A percentile compares a stretch with the other conserved stretches of the same genome.
These are phyloP conservation scores for Viola pubescens DNA, from an alignment of 441 rosid species.

Conservation along the genomic window DNA sequence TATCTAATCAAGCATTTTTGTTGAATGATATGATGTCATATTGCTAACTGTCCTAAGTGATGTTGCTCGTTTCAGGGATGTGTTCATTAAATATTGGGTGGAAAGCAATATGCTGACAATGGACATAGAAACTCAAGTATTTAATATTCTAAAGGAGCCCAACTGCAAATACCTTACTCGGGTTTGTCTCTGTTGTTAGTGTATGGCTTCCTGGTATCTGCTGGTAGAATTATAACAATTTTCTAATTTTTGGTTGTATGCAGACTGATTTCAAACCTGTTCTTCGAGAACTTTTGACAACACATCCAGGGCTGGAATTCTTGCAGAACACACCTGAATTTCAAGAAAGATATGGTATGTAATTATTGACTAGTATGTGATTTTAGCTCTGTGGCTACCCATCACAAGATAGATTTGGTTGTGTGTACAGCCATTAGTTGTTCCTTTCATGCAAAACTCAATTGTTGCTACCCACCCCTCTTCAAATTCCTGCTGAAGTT, in stretches of 20 bases:
- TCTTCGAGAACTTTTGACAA: slow-evolving; percentile 77
- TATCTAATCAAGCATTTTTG: not conserved
- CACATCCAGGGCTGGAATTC: slow-evolving; percentile 96
- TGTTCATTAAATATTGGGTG: slow-evolving; percentile 80
- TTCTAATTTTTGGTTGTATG: not conserved
- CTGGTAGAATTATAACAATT: slow-evolving; percentile 3
- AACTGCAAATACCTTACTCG: slow-evolving; percentile 59
- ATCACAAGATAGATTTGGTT: not conserved
- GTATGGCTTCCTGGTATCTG: slow-evolving; percentile 13
- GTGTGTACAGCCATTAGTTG: no score
- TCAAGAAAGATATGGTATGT: slow-evolving; percentile 97
- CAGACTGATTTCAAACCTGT: slow-evolving; percentile 87
- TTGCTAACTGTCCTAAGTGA: not conserved
- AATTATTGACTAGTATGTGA: slow-evolving; percentile 1
- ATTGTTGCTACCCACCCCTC: no score
- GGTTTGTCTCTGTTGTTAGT: slow-evolving; percentile 33
- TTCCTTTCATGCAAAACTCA: no score
- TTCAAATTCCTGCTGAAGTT: no score
- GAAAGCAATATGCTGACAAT: slow-evolving; percentile 66
- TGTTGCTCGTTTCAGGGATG: slow-evolving; percentile 42
- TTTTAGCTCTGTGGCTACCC: slow-evolving; percentile 1
- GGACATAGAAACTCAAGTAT: slow-evolving; percentile 77
- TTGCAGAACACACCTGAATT: slow-evolving; percentile 89
- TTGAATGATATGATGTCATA: not conserved
- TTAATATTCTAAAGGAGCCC: slow-evolving; percentile 64